Evolutionary conservation across 2,329 filamentous ascomycete species (phyloP).

Genomic region (Colletotrichum phormii): DNA sequence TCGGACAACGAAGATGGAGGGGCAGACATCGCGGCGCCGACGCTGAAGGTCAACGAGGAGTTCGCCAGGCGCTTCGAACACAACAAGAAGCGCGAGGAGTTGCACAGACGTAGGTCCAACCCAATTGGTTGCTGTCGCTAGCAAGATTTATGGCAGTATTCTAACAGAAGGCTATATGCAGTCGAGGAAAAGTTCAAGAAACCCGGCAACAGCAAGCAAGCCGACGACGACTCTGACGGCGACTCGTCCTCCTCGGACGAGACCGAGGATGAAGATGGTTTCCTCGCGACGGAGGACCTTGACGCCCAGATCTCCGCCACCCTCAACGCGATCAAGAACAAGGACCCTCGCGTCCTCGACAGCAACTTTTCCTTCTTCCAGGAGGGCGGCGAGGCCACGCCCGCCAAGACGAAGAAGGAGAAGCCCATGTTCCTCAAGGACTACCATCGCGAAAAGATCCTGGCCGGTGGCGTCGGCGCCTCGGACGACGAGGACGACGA

Average conservation of each 20-base stretch:
- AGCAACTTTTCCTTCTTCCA: conserved; percentile 79
- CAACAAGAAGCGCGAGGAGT: conserved; percentile 96
- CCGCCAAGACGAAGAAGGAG: conserved; percentile 69
- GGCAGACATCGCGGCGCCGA: conserved; percentile 47
- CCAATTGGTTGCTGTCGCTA: background rate
- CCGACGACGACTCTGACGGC: conserved; percentile 60
- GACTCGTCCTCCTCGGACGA: conserved; percentile 80
- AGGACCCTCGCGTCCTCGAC: conserved; percentile 93
- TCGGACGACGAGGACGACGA: conserved; percentile 69
- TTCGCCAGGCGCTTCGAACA: conserved; percentile 92
- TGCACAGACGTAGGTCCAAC: conserved; percentile 69
- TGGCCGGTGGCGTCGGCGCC: conserved; percentile 75
- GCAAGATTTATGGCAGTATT: background rate
- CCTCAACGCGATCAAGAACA: conserved; percentile 86
- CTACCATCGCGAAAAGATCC: conserved; percentile 91
- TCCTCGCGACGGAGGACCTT: conserved; percentile 85
- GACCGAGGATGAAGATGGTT: conserved; percentile 90
- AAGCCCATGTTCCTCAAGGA: conserved; percentile 89
- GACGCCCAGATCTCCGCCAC: conserved; percentile 91
- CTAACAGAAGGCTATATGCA: conserved; percentile 46
- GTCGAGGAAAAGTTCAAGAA: conserved; percentile 88
- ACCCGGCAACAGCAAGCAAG: conserved; percentile 52
- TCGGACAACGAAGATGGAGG: conserved; percentile 59
- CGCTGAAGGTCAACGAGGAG: conserved; percentile 88
- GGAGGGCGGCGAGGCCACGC: conserved; percentile 52